Conservation (phyloP, 1,139 yeast genomes). For the Protomyces arabidopsidicola region DNA sequence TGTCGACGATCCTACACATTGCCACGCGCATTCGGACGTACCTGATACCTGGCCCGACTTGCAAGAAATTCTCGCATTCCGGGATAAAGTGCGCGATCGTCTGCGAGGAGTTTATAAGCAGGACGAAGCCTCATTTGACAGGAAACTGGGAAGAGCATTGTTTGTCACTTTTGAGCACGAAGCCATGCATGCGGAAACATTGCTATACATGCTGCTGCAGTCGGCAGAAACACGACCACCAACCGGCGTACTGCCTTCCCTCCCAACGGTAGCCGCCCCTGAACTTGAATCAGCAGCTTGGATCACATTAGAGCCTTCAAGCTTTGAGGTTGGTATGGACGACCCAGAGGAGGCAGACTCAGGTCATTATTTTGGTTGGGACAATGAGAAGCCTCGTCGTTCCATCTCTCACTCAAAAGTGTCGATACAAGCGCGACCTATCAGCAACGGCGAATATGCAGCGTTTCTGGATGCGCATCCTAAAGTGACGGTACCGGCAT, state of each 20-base stretch:
- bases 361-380: slow-evolving; percentile 33
- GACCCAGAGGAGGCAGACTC: slow-evolving; percentile 27
- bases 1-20: slow-evolving; percentile 33
- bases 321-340: slow-evolving; percentile 29
- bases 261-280: background rate
- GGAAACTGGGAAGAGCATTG: slow-evolving; percentile 28
- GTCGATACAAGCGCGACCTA: slow-evolving; percentile 30
- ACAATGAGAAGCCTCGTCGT: slow-evolving; percentile 33
- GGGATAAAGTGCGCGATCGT: slow-evolving; percentile 29
- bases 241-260: slow-evolving; percentile 19
- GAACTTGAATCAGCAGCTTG: slow-evolving; percentile 11
- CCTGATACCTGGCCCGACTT: slow-evolving; percentile 33
- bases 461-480: slow-evolving; percentile 24
- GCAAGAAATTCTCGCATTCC: slow-evolving; percentile 26
- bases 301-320: slow-evolving; percentile 6
- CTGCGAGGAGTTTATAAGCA: slow-evolving; percentile 14
- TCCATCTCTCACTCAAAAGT: background rate
- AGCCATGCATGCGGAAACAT: slow-evolving; percentile 35
- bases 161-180: slow-evolving; percentile 34
- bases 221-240: slow-evolving; percentile 31
- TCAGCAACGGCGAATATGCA: slow-evolving; percentile 33
- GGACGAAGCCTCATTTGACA: background rate
- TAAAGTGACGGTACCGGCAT: slow-evolving; percentile 20
- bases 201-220: slow-evolving; percentile 34
- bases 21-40: slow-evolving; percentile 33